Evolutionary conservation across 352 stramenopile species (phyloP).

Genomic region (Phytophthora agathidicida): DNA sequence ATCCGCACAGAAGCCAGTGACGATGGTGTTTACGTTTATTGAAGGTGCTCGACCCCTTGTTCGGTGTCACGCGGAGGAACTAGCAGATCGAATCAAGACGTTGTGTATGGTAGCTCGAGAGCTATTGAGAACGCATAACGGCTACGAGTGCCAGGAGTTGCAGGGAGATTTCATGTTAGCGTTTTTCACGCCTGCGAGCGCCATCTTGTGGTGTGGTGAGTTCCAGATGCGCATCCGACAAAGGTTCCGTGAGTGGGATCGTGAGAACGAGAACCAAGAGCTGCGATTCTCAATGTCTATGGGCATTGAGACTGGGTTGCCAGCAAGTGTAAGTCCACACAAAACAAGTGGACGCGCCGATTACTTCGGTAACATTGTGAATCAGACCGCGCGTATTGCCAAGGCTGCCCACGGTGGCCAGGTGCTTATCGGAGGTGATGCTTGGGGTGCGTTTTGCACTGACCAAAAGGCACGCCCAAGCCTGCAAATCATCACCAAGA

Average conservation of each 20-base stretch:
- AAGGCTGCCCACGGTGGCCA: conserved; percentile 83
- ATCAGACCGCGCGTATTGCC: conserved; percentile 87
- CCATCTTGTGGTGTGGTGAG: conserved; percentile 87
- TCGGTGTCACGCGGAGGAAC: conserved; percentile 80
- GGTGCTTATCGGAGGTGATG: conserved; percentile 82
- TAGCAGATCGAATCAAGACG: conserved; percentile 85
- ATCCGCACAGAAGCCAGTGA: conserved; percentile 77
- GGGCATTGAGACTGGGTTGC: conserved; percentile 83
- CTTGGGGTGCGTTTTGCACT: conserved; percentile 71
- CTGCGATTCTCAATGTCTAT: conserved; percentile 90
- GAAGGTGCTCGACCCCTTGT: conserved; percentile 84
- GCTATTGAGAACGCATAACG: conserved; percentile 80
- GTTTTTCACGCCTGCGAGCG: conserved; percentile 84
- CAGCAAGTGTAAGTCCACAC: conserved; percentile 86
- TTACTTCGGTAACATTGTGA: conserved; percentile 92
- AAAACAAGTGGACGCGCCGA: conserved; percentile 88
- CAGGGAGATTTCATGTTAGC: conserved; percentile 91
- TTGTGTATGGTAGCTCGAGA: conserved; percentile 81
- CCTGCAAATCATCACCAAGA: conserved; percentile 47
- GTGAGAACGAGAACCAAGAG: conserved; percentile 76
- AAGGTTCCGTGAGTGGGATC: conserved; percentile 82
- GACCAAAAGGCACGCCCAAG: conserved; percentile 37
- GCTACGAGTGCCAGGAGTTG: conserved; percentile 89
- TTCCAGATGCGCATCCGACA: conserved; percentile 82
- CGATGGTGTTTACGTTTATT: conserved; percentile 92